phyloP scores from a whole-genome alignment of 495 filamentous ascomycete species.

The Platismatia glauca region DNA sequence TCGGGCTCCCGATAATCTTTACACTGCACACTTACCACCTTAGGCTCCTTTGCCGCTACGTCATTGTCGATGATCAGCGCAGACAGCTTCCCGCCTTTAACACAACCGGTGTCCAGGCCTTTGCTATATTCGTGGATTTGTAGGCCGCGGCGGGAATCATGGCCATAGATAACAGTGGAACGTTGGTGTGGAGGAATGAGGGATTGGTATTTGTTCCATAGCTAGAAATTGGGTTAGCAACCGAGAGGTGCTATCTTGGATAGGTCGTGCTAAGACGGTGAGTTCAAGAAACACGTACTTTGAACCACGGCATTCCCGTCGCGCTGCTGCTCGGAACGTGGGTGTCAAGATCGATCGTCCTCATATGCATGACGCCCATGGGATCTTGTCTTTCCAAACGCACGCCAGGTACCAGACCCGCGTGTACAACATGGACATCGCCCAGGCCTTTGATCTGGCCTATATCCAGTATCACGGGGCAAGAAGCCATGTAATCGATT shows the following conservation, averaged over 20 bases:
- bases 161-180: constrained; percentile 70
- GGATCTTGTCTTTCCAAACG: constrained; percentile 67
- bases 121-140: constrained; percentile 62
- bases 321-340: constrained; percentile 50
- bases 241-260: neutral
- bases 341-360: constrained; percentile 57
- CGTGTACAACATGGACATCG: constrained; percentile 70
- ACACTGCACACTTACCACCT: constrained; percentile 20
- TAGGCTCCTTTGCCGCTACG: constrained; percentile 3
- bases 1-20: constrained; percentile 18
- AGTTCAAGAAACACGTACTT: constrained; percentile 37
- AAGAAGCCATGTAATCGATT: constrained; percentile 57
- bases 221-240: constrained; percentile 23
- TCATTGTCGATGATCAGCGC: constrained; percentile 56
- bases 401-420: constrained; percentile 68
- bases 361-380: constrained; percentile 83
- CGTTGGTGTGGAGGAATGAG: constrained; percentile 20
- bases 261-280: neutral
- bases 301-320: constrained; percentile 57
- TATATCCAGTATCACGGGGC: constrained; percentile 66
- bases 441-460: constrained; percentile 49
- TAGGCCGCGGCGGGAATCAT: constrained; percentile 67
- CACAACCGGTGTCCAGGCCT: constrained; percentile 77
- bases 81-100: constrained; percentile 61
- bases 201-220: constrained; percentile 52